A percentile compares a stretch with the other conserved stretches of the same genome.
These are phyloP conservation scores for Phialophora tarda DNA, from an alignment of 2,329 filamentous ascomycete species.

Conservation along the genomic window DNA sequence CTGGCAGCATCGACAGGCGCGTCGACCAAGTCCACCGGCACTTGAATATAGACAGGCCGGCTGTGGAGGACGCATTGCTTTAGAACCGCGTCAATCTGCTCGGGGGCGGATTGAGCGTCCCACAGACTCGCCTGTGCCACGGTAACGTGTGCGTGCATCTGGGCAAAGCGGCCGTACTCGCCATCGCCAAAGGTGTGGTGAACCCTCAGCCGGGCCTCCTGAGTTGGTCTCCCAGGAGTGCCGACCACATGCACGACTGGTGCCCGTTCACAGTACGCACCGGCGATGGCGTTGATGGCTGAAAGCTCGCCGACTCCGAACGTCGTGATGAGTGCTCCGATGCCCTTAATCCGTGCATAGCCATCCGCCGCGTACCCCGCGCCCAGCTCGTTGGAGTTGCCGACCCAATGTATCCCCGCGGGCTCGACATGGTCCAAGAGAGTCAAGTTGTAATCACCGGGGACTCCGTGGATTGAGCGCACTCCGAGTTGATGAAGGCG, in stretches of 20 bases:
- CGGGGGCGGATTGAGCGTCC: conserved; percentile 42
- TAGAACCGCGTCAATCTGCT: conserved; percentile 59
- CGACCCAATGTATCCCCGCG: conserved; percentile 62
- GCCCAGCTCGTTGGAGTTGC: conserved; percentile 67
- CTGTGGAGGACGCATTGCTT: conserved; percentile 58
- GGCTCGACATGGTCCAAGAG: conserved; percentile 63
- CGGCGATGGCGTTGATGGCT: conserved; percentile 45
- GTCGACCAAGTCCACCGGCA: conserved; percentile 60
- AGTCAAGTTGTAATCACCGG: conserved; percentile 51
- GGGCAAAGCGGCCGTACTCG: conserved; percentile 57
- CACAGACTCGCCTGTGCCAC: conserved; percentile 1
- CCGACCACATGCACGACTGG: conserved; percentile 66
- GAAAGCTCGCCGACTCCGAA: conserved; percentile 63
- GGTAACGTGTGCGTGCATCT: conserved; percentile 44
- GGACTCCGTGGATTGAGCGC: conserved; percentile 57
- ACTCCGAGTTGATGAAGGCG: conserved; percentile 57
- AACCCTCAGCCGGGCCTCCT: conserved; percentile 51
- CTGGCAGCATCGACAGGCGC: not conserved
- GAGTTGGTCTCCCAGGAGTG: conserved; percentile 55
- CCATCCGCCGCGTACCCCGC: conserved; percentile 77
- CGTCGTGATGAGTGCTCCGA: conserved; percentile 56
- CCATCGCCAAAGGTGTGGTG: conserved; percentile 52
- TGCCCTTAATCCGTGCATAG: conserved; percentile 66
- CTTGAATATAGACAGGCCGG: conserved; percentile 61
- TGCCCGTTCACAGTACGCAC: conserved; percentile 64